phyloP scores from a whole-genome alignment of 805 yeast species.

The Yarrowia hollandica region DNA sequence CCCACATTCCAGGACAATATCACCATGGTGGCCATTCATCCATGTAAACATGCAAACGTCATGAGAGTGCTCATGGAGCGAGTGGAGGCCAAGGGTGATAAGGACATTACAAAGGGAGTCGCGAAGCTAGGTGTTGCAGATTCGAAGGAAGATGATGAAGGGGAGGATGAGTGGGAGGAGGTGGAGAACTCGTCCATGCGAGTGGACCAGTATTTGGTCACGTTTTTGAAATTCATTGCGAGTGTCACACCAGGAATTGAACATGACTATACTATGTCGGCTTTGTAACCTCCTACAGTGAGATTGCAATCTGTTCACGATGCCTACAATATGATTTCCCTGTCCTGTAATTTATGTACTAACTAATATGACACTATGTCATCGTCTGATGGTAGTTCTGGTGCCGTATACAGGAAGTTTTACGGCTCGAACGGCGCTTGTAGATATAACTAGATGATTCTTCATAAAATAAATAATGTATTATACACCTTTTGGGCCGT shows the following conservation, averaged over 20 bases:
- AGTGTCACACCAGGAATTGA: constrained; percentile 98
- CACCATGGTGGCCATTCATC: constrained; percentile 86
- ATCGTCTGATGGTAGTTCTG: too few species aligned
- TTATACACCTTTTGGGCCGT: neutral
- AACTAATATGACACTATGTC: constrained; percentile 32
- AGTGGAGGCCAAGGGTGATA: constrained; percentile 50
- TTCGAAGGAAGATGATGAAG: constrained; percentile 36
- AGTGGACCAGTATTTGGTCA: constrained; percentile 86
- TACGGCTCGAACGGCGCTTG: too few species aligned
- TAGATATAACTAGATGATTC: too few species aligned
- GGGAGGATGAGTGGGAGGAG: constrained; percentile 59
- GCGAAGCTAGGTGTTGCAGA: constrained; percentile 47
- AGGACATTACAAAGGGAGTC: constrained; percentile 42
- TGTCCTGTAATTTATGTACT: constrained; percentile 16
- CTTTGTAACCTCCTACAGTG: too few species aligned
- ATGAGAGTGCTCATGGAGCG: constrained; percentile 84
- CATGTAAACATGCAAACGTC: constrained; percentile 92
- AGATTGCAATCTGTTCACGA: too few species aligned
- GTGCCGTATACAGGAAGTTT: too few species aligned
- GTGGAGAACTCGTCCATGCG: constrained; percentile 52
- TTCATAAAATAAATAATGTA: constrained; percentile 15
- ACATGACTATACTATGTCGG: constrained; percentile 98
- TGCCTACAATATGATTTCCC: too few species aligned
- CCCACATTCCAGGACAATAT: constrained; percentile 79
- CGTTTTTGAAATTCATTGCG: constrained; percentile 89